Evolutionary conservation across 208 protist genomes (phyloP), one percentile per base, ranked within the genome.

Genomic region (Trypanosoma cruzi): DNA sequence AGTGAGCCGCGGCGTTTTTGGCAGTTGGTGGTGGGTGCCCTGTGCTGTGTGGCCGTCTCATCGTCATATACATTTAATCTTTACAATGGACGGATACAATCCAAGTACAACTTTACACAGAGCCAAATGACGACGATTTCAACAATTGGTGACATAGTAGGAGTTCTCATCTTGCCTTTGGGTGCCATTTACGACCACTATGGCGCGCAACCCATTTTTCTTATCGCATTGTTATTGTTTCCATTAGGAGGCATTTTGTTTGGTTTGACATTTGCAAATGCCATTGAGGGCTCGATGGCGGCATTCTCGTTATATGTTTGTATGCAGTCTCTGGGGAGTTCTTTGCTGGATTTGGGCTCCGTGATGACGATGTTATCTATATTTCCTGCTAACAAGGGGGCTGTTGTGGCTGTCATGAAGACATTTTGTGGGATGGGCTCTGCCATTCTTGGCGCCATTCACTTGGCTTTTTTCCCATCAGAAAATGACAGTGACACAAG

Each of bases 341-440:
- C 72, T 24, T 82, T 91, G 77, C 89, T 91, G 50, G 90, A 95
- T 61, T 83, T 93, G 36, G 79, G 71, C 8, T 65, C 69, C 28
- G 76, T 90, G 46, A 93, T 95, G 90, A 95, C 90, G 0, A 58
- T 93, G 31, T 60, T 95, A 44, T 86, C 78, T 57, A 76, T 92
- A 29, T 95, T 95, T 66, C 90, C 90, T n/a, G 85, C 77, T 61
- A 84, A 85, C 46, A 72, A 85, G 1, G 90, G 90, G 0, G 82
- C 90, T 18, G 90, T 95, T 16, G 88, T 95, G 56, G 90, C 80
- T 4, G 74, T 95, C 10, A 88, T 92, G 85, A 95, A 95, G 64
- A 93, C 87, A 26, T 93, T 93, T 67, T 85, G 89, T 48, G 90
- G 90, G 13, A 74, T 95, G n/a, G 90, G 90, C n/a, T 89, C 86